Percentiles rank a stretch among this genome's conserved stretches.
Evolutionary conservation across 768 basidiomycete species (phyloP).

Genomic region (Rickenella mellea): DNA sequence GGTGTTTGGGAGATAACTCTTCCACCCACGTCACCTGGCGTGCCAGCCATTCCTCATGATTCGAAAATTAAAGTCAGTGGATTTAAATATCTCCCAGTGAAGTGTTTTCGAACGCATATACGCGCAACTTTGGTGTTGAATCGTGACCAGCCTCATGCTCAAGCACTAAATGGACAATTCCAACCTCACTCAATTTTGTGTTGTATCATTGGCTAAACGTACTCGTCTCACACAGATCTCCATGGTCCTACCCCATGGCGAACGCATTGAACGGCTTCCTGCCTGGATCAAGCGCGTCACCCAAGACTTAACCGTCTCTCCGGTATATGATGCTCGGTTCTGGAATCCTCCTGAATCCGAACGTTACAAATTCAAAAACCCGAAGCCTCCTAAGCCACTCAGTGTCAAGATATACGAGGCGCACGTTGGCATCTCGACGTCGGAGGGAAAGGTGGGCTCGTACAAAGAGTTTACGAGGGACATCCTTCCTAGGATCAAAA

Average conservation of each 20-base stretch:
- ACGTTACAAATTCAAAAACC: conserved; percentile 75
- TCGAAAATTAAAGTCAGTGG: conserved; percentile 80
- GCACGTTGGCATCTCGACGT: conserved; percentile 92
- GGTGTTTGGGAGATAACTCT: conserved; percentile 86
- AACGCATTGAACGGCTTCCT: conserved; percentile 85
- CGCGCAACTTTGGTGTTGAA: too few species aligned
- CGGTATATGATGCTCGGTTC: conserved; percentile 93
- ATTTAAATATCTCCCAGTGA: neutral
- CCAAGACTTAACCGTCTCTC: conserved; percentile 83
- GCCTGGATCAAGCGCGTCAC: conserved; percentile 95
- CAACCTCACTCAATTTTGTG: too few species aligned
- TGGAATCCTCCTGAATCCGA: conserved; percentile 85
- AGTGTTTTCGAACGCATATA: neutral
- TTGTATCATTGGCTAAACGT: neutral
- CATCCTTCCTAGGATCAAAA: conserved; percentile 78
- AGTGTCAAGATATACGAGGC: conserved; percentile 89
- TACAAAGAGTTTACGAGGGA: conserved; percentile 93
- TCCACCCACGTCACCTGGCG: conserved; percentile 55
- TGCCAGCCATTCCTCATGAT: conserved; percentile 85
- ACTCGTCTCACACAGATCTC: conserved; percentile 54
- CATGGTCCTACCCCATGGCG: conserved; percentile 71
- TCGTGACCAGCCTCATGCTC: too few species aligned
- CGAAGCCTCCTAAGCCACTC: conserved; percentile 54
- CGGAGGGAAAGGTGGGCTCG: conserved; percentile 80
- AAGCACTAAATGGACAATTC: too few species aligned